A percentile compares a stretch with the other conserved stretches of the same genome.
These are phyloP conservation scores for Geranium rotundifolium DNA, from an alignment of 345 rosid species.

Conservation along the genomic window DNA sequence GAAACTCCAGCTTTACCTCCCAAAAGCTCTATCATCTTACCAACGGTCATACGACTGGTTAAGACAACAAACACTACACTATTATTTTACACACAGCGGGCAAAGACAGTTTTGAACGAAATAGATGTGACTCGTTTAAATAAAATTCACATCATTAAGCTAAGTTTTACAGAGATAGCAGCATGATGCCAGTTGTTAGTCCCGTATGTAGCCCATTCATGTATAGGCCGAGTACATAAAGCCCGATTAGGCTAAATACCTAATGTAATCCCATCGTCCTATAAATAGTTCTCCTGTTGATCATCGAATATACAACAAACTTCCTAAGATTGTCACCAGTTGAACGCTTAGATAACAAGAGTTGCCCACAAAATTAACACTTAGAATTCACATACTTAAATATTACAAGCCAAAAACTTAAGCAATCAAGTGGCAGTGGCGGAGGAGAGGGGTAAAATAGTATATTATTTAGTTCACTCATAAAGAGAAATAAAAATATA, in stretches of 20 bases:
- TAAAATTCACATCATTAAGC: too few relatives aligned
- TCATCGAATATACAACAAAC: too few relatives aligned
- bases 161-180: too few relatives aligned
- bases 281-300: too few relatives aligned
- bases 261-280: too few relatives aligned
- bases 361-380: not conserved
- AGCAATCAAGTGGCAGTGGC: not conserved
- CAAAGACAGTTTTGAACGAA: not conserved
- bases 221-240: too few relatives aligned
- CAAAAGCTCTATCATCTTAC: constrained; percentile 97
- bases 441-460: not conserved
- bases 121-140: not conserved
- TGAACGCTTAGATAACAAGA: not conserved
- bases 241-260: too few relatives aligned
- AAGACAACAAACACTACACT: constrained; percentile 7
- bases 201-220: too few relatives aligned
- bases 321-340: too few relatives aligned
- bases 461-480: too few relatives aligned
- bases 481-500: not conserved
- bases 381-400: not conserved
- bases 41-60: constrained; percentile 92
- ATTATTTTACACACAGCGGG: not conserved
- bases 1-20: constrained; percentile 94
- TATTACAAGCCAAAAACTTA: not conserved
- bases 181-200: not conserved